Evolutionary conservation across 176 grass and related monocot species (phyloP), one percentile per base, ranked within the genome.

Genomic region (Avena atlantica): DNA sequence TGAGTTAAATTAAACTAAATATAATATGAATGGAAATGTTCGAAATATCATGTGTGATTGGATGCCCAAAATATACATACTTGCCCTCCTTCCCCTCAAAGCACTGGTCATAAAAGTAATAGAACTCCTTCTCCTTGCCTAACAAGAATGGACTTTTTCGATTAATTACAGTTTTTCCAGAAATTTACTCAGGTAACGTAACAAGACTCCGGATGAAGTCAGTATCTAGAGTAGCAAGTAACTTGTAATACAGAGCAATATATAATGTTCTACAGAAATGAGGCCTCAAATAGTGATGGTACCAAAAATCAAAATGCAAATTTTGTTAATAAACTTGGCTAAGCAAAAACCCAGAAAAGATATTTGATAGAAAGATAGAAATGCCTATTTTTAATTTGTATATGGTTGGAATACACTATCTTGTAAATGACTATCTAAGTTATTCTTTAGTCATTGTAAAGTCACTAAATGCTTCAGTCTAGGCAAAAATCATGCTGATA

Each of bases 51-150:
- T 83, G 48, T 78, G 75, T 88, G 27, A 89, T 63, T 78, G 79
- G 23, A 87, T 76, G 9, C 14, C 68, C n/a, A 64, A 78, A 62
- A 53, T 78, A 83, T 89, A 95, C 96, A 86, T 96, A 98, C 96
- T 98, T 98, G 75, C 88, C 88, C 89, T 96, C 81, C 87, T 98
- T 98, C 76, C 16, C 88, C 85, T 98, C 96, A 68, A 98, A 96
- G 87, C 96, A 98, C 74, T 88, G 92, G 63, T 92, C 93, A 83
- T 98, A 94, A 49, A 96, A 98, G 85, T 89, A 94, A 90, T 98
- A 98, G 76, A 98, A 98, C 78, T 98, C 94, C 80, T 91, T 96
- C 55, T 98, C 93, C 27, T 94, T 96, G 13, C 96, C 96, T 98
- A 89, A 76, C 68, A 91, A 89, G 77, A 93, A 79, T 81, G 56